Base-by-base conservation (phyloP, 352 stramenopile species). In the Aphanomyces invadans region DNA sequence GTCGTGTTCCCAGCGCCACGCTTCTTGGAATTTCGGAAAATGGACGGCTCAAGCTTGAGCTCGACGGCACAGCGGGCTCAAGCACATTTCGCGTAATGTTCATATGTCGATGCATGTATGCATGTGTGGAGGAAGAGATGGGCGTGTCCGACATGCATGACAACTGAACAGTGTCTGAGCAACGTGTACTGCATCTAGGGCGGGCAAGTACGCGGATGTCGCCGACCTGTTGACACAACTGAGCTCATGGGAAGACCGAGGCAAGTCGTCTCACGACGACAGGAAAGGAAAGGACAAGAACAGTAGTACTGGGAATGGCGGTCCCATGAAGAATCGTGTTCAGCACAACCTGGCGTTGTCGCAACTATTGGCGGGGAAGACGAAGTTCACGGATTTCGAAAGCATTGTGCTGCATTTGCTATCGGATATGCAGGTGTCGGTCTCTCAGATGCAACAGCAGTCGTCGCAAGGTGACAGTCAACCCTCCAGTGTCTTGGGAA, bases 171-270 rank as follows among this genome's bases (percentile, higher is more conserved):
- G 26, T 10, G n/a, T 31, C 26, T 25, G 46, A 54, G 26, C 46
- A 31, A 54, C n/a, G 10, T 31, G n/a, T 54, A n/a, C 26, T 54
- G 46, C n/a, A 15, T 57, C 36, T 71, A 93, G 84, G 61, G 83
- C 80, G 1, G 86, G 86, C 56, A 92, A 92, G 72, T 95, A 91
- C 72, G 79, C 85, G 5, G 86, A 95, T 44, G 86, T 84, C 29
- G 86, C 92, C 51, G 86, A 95, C 51, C 80, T 83, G 32, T 64
- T 95, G 71, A 74, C 90, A 64, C 90, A 92, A 73, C 77, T 95
- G 33, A 51, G 55, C 55, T 77, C 84, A 45, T 80, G 89, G 54
- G 86, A 95, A 71, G 87, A 90, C 55, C 81, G 80, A 25, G 60
- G 48, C 10, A 33, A 78, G 85, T 32, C 81, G 90, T 70, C 75